Conservation (phyloP, 805 yeast species). For the Barnettozyma californica region DNA sequence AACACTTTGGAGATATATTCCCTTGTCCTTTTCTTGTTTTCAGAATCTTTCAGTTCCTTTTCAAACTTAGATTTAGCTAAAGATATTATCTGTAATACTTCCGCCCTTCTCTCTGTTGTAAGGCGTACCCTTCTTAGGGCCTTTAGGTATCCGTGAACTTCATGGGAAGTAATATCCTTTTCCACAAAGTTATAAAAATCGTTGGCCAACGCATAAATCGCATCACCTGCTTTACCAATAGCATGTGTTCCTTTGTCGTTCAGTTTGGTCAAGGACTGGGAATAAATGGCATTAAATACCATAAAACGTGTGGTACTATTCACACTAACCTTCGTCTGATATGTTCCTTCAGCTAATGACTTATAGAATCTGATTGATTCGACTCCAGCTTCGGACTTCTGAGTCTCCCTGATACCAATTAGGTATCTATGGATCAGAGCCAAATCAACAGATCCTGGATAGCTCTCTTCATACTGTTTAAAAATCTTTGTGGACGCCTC, state of each 20-base stretch:
- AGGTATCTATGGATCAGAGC: conserved; percentile 19
- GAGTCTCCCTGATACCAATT: conserved; percentile 7
- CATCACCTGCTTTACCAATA: conserved; percentile 16
- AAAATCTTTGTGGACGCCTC: conserved; percentile 11
- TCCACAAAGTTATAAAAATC: conserved; percentile 9
- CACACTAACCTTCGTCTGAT: conserved; percentile 8
- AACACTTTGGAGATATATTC: conserved; percentile 10
- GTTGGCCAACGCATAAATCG: conserved; percentile 17
- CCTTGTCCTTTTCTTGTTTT: conserved; percentile 3
- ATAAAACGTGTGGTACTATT: conserved; percentile 18
- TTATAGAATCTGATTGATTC: conserved; percentile 16
- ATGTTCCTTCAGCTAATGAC: conserved; percentile 5
- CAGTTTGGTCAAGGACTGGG: conserved; percentile 14
- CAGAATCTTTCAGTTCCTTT: conserved; percentile 9
- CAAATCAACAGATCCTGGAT: conserved; percentile 15
- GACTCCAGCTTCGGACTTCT: conserved; percentile 11
- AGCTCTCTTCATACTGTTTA: conserved; percentile 8
- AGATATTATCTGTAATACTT: conserved; percentile 11
- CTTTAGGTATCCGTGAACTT: conserved; percentile 20
- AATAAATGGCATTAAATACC: conserved; percentile 20
- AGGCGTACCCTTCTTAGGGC: conserved; percentile 22
- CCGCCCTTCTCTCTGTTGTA: conserved; percentile 13
- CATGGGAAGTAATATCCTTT: conserved; percentile 13
- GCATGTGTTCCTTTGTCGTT: conserved; percentile 19
- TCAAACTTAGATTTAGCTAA: conserved; percentile 10